Evolutionary conservation across 495 filamentous ascomycete genomes (phyloP), one percentile per base, ranked within the genome.

Genomic region (Cairneyella variabilis): DNA sequence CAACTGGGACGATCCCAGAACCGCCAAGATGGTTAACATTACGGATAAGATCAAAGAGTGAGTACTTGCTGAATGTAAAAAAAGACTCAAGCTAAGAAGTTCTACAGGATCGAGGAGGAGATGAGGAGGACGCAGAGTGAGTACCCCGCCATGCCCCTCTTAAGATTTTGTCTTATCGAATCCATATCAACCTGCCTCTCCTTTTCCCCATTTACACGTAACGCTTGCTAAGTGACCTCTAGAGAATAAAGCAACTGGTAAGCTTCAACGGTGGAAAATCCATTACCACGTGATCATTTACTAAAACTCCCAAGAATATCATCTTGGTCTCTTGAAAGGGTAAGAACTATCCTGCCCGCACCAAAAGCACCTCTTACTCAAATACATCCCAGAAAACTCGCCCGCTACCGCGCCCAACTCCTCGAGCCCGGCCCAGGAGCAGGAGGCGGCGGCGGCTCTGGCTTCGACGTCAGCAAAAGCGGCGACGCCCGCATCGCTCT

Each of bases 201-300:
- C 4, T 10, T 18, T 8, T 41, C 38, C 23, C 11, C 38, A 16
- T 9, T 16, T 38, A 5, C 3, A 38, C 20, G 2, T 2, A 3
- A 17, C 3, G 2, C 32, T 39, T 57, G 21, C 30, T 57, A 21
- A 57, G 34, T 48, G 22, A 7, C 10, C 17, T 7, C 9, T 56
- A 98, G 91, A 99, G 69, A 99, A 99, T 66, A 99, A 99, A 82
- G 93, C 95, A 58, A 99, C 95, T 67, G 90, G 91, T 96, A 82
- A 50, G 75, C 25, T n/a, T 52, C 20, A 21, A 32, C 4, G 16
- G n/a, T 11, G 4, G 12, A 26, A 38, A 30, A 1, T 34, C 30
- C 22, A 25, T 9, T 32, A 11, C 14, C 22, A 53, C 46, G 47
- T 51, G 34, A 51, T n/a, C 12, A 18, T 26, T 12, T 16, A 49